Conservation (phyloP, 768 basidiomycete species). For the Gymnopilus junonius region DNA sequence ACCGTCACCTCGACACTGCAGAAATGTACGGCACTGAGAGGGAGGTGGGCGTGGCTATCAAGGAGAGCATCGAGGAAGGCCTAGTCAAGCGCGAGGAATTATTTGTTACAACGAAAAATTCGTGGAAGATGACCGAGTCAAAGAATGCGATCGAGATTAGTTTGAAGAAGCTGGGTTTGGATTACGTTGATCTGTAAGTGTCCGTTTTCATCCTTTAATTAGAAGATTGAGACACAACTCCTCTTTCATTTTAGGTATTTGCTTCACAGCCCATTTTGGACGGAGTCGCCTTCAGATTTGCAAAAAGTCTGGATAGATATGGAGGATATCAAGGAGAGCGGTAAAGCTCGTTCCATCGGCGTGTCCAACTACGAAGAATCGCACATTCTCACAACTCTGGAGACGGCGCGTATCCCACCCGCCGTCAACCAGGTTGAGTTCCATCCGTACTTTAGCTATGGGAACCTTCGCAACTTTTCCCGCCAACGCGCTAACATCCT, state of each 20-base stretch:
- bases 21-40: background rate
- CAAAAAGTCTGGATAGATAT: background rate
- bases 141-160: background rate
- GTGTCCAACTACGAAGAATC: background rate
- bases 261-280: background rate
- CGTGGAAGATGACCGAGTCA: background rate
- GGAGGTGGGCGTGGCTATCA: background rate
- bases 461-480: background rate
- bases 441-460: background rate
- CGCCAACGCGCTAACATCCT: background rate
- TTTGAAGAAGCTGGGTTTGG: background rate
- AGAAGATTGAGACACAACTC: too few relatives aligned
- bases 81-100: background rate
- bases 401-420: background rate
- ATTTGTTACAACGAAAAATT: background rate
- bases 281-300: background rate
- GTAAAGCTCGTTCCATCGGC: background rate
- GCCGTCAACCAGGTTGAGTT: background rate
- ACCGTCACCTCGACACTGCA: background rate
- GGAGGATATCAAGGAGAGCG: background rate
- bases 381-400: background rate
- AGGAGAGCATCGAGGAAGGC: background rate
- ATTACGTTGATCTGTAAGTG: background rate
- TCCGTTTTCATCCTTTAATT: background rate
- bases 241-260: background rate